A percentile compares a stretch with the other conserved stretches of the same genome.
Conservation (phyloP, 1,139 yeast genomes). For the Candida sp. region DNA sequence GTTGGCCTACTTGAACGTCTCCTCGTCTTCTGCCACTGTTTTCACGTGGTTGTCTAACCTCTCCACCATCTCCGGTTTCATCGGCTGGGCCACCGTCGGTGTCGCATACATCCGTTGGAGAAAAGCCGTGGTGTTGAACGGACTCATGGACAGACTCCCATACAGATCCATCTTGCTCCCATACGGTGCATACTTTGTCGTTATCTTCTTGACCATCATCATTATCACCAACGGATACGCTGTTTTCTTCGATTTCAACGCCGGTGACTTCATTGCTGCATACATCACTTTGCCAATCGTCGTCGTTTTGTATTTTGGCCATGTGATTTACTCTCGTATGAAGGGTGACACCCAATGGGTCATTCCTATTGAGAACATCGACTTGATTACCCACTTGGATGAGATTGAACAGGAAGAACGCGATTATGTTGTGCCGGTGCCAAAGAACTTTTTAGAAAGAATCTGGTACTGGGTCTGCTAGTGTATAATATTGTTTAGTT, state of each 20-base stretch:
- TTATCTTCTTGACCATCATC: slow-evolving; percentile 46
- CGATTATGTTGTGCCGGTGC: slow-evolving; percentile 26
- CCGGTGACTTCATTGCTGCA: slow-evolving; percentile 61
- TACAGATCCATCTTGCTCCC: slow-evolving; percentile 55
- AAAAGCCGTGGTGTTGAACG: slow-evolving; percentile 49
- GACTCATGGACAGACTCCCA: slow-evolving; percentile 48
- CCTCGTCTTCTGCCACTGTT: slow-evolving; percentile 56
- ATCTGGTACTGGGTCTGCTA: slow-evolving; percentile 45
- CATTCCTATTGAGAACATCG: slow-evolving; percentile 34
- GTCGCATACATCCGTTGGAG: slow-evolving; percentile 57
- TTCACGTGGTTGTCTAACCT: slow-evolving; percentile 73
- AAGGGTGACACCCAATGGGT: slow-evolving; percentile 17
- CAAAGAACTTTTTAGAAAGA: slow-evolving; percentile 36
- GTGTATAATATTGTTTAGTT: too few relatives aligned
- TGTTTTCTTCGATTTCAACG: slow-evolving; percentile 56
- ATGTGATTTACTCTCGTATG: slow-evolving; percentile 29
- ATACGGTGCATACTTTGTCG: slow-evolving; percentile 53
- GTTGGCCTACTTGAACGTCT: slow-evolving; percentile 65
- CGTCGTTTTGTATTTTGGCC: slow-evolving; percentile 47
- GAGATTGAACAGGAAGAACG: slow-evolving; percentile 43
- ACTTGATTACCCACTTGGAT: slow-evolving; percentile 51
- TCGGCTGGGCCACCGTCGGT: slow-evolving; percentile 64
- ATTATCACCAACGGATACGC: slow-evolving; percentile 64
- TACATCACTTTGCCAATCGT: slow-evolving; percentile 65
- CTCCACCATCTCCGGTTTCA: slow-evolving; percentile 70